Percentiles rank a stretch among this genome's conserved stretches.
Evolutionary conservation across 1,284 basidiomycete genomes (phyloP).

Genomic region (Vanrija humicola): DNA sequence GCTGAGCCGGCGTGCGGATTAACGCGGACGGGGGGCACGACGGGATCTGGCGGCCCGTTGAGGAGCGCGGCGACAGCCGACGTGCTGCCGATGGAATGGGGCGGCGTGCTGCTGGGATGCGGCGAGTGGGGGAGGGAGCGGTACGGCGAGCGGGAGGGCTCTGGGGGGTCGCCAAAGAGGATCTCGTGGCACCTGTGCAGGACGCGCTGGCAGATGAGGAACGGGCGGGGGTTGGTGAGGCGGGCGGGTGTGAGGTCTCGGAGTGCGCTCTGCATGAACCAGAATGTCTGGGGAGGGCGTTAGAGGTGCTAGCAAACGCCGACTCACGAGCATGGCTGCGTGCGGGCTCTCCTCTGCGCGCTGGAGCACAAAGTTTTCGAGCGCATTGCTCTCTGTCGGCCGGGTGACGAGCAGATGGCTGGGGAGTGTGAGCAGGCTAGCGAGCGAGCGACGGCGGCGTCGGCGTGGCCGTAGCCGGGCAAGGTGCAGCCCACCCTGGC

Average conservation of each 20-base stretch:
- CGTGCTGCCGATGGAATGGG: neutral
- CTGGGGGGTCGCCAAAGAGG: slow-evolving; percentile 84
- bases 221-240: slow-evolving; percentile 67
- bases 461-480: neutral
- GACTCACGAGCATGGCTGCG: slow-evolving; percentile 82
- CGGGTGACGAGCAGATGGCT: slow-evolving; percentile 89
- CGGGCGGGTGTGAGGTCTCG: slow-evolving; percentile 68
- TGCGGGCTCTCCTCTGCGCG: slow-evolving; percentile 84
- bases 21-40: slow-evolving; percentile 55
- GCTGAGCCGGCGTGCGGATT: slow-evolving; percentile 69
- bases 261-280: slow-evolving; percentile 96
- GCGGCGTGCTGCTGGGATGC: slow-evolving; percentile 19
- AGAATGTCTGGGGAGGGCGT: slow-evolving; percentile 66
- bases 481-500: neutral
- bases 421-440: neutral
- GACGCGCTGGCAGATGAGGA: slow-evolving; percentile 87
- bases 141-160: slow-evolving; percentile 61
- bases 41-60: neutral
- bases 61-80: neutral
- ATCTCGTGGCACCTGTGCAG: slow-evolving; percentile 93
- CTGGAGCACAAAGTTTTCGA: slow-evolving; percentile 87
- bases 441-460: neutral
- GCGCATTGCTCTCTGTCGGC: slow-evolving; percentile 79
- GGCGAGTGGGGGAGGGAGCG: slow-evolving; percentile 53
- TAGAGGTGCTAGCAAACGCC: neutral